Base-by-base conservation (phyloP, 2,329 filamentous ascomycete genomes). In the Curvularia sp. region DNA sequence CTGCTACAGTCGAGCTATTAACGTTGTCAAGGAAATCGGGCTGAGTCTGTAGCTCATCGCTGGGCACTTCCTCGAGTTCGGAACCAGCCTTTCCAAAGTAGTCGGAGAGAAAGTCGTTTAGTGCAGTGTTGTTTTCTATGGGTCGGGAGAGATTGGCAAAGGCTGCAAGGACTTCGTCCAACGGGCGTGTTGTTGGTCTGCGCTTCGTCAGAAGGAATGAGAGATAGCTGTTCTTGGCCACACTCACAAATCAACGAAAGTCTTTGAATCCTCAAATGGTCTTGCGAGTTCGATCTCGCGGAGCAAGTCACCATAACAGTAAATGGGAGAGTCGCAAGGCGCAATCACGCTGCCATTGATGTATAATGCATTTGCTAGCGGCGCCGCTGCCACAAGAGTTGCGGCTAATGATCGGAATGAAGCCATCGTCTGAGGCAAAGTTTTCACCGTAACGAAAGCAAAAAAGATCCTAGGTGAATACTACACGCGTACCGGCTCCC, bases 251-350 rank as follows among this genome's bases (percentile, higher is more conserved):
- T 90, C 88, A 42, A 90, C 88, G 70, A 89, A 90, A 1, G 87
- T 89, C 80, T 90, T 90, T 59, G 87, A 89, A 76, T 90, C 88
- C 13, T 80, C 76, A 64, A 89, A 90, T 0, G 87, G 87, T 23
- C 78, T 79, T 2, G 87, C 87, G 9, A 89, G 79, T 77, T 90
- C 82, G 47, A 90, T 83, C 61, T 86, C 80, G 59, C 82, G 80
- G 2, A 90, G 80, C 12, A 90, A 80, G 0, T 88, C 84, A 47
- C 88, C 88, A 62, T 87, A 82, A 70, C 88, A 90, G 75, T 90
- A 90, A 19, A 90, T 80, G 15, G 86, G 83, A 8, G 87, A 89
- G 70, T 89, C 85, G 75, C 88, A 90, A 1, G 88, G 87, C 2
- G 87, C 85, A 57, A 84, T 81, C 39, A 86, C 78, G 3, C 82